Evolutionary conservation across 371 early-diverging fungal genomes (phyloP).

Genomic region (Rhizomucor pusillus): DNA sequence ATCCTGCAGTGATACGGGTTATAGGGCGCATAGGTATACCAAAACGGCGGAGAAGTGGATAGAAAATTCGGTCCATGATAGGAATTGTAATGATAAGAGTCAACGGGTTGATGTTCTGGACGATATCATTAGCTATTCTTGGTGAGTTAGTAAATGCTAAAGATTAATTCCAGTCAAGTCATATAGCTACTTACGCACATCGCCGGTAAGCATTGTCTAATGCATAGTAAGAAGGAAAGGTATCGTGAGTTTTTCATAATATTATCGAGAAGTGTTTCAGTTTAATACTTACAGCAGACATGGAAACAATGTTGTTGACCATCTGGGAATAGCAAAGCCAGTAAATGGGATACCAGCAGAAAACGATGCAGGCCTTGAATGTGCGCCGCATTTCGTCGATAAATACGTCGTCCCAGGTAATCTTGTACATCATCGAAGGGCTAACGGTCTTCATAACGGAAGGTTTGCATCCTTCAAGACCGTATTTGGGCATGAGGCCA

Average conservation of each 20-base stretch:
- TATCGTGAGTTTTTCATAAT: not conserved
- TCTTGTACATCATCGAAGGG: slow-evolving; percentile 20
- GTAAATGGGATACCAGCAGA: slow-evolving; percentile 67
- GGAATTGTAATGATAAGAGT: slow-evolving; percentile 65
- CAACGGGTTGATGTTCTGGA: slow-evolving; percentile 66
- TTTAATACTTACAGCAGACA: slow-evolving; percentile 39
- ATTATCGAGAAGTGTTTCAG: too few relatives aligned
- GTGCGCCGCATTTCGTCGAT: slow-evolving; percentile 63
- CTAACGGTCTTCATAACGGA: slow-evolving; percentile 13
- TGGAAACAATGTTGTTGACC: slow-evolving; percentile 68
- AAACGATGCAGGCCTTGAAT: slow-evolving; percentile 65
- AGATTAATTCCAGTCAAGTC: not conserved
- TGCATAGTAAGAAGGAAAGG: not conserved
- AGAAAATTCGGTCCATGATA: slow-evolving; percentile 65
- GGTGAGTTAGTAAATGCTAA: not conserved
- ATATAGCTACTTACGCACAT: slow-evolving; percentile 27
- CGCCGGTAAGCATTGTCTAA: slow-evolving; percentile 59
- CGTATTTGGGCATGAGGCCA: slow-evolving; percentile 20
- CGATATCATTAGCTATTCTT: slow-evolving; percentile 43
- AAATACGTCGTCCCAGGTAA: slow-evolving; percentile 66
- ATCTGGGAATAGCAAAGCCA: slow-evolving; percentile 76
- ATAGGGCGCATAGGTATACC: slow-evolving; percentile 69
- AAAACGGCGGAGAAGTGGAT: slow-evolving; percentile 64
- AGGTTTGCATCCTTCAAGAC: slow-evolving; percentile 40
- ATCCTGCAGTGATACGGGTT: slow-evolving; percentile 70